Evolutionary conservation across 805 yeast genomes (phyloP).

Genomic region (Sugiyamaella mastotermitis): DNA sequence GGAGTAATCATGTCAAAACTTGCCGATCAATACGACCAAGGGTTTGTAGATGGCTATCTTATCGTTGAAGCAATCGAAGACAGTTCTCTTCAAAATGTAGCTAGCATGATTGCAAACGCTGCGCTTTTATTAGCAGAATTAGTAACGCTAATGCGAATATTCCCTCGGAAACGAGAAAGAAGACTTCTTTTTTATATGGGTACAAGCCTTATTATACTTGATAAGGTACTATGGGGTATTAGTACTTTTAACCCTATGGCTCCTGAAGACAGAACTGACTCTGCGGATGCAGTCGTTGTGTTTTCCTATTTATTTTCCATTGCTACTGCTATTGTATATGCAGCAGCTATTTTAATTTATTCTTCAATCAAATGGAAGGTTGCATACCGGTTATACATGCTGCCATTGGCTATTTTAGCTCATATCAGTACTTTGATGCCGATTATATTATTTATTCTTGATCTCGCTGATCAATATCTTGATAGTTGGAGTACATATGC

Average conservation of each 20-base stretch:
- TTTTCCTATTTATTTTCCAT: conserved; percentile 21
- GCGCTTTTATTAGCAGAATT: conserved; percentile 16
- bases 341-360: conserved; percentile 16
- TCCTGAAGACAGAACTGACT: conserved; percentile 10
- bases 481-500: conserved; percentile 15
- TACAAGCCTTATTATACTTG: conserved; percentile 7
- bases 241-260: conserved; percentile 9
- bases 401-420: conserved; percentile 14
- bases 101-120: conserved; percentile 6
- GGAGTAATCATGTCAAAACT: conserved; percentile 6
- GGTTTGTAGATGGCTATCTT: conserved; percentile 14
- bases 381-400: conserved; percentile 13
- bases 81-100: conserved; percentile 1
- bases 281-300: conserved; percentile 20
- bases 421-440: conserved; percentile 15
- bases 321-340: conserved; percentile 19
- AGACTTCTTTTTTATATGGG: conserved; percentile 16
- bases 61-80: conserved; percentile 8
- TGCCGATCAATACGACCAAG: conserved; percentile 8
- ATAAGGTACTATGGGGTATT: conserved; percentile 12
- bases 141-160: conserved; percentile 14
- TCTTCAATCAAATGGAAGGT: conserved; percentile 14
- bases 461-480: conserved; percentile 14
- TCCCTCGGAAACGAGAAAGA: conserved; percentile 18
- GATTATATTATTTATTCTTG: conserved; percentile 17